These are phyloP conservation scores for Solanum virginianum DNA, from an alignment of 257 asterid genomes.

Conservation along the genomic window DNA sequence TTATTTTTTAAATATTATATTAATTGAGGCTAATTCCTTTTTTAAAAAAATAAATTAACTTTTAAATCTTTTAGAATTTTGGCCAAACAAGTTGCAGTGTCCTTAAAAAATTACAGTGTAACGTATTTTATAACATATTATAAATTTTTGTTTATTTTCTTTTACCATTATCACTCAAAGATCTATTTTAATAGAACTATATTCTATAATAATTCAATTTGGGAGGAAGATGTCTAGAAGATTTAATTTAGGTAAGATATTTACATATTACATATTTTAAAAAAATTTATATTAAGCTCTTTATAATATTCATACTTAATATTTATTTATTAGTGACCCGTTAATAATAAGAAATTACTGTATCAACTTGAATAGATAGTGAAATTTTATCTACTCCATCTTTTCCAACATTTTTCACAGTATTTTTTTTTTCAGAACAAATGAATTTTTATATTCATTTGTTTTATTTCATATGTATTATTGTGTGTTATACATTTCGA, in stretches of 20 bases:
- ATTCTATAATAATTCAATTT: not conserved
- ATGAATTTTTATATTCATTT: not conserved
- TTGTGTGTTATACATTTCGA: not conserved
- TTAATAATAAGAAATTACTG: not conserved
- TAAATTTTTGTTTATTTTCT: not conserved
- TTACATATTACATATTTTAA: not conserved
- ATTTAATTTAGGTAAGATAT: not conserved
- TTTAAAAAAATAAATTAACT: not conserved
- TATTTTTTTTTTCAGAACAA: not conserved
- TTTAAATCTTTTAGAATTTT: not conserved
- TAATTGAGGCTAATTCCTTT: not conserved
- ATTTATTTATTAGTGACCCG: not conserved
- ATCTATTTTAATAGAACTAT: not conserved
- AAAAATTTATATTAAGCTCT: too few relatives aligned
- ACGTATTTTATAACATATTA: not conserved
- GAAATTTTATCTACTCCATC: not conserved
- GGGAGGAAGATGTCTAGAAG: not conserved
- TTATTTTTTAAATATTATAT: not conserved
- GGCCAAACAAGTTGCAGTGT: not conserved
- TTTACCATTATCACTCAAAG: not conserved
- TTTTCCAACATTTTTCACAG: not conserved
- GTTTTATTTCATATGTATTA: not conserved
- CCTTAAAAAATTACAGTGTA: not conserved
- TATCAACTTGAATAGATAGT: not conserved
- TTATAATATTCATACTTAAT: not conserved